Conservation (phyloP, 2,329 filamentous ascomycete genomes). For the Corynespora cassiicola region DNA sequence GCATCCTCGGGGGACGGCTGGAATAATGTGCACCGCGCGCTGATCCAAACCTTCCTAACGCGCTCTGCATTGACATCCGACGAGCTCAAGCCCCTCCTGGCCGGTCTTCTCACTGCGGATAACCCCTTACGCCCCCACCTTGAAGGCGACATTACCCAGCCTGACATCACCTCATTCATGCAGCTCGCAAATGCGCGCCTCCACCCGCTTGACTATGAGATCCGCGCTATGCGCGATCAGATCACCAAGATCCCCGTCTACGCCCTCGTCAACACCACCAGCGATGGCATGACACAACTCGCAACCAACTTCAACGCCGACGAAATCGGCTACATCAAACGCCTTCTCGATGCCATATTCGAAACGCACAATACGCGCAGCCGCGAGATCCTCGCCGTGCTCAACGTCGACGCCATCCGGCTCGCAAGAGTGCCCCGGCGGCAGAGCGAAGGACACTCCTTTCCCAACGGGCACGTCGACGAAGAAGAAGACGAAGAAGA, state of each 20-base stretch:
- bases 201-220: constrained; percentile 84
- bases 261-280: constrained; percentile 86
- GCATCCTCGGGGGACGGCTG: constrained; percentile 42
- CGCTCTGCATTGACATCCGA: constrained; percentile 77
- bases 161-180: constrained; percentile 73
- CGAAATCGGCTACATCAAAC: constrained; percentile 88
- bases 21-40: constrained; percentile 78
- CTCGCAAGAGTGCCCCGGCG: constrained; percentile 58
- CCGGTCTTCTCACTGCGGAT: constrained; percentile 71
- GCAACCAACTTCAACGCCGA: constrained; percentile 81
- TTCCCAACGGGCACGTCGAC: constrained; percentile 11
- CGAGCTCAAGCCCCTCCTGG: constrained; percentile 76
- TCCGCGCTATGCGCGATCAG: constrained; percentile 78
- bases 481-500: constrained; percentile 29
- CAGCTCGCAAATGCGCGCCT: constrained; percentile 73
- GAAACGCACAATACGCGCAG: constrained; percentile 80
- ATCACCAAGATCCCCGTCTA: constrained; percentile 70
- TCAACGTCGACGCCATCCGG: constrained; percentile 78
- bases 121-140: constrained; percentile 55
- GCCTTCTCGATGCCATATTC: constrained; percentile 90
- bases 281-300: constrained; percentile 83
- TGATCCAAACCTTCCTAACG: constrained; percentile 86
- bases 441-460: constrained; percentile 41
- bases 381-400: constrained; percentile 85
- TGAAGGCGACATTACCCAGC: constrained; percentile 69